Evolutionary conservation across 139 green algal species (phyloP).

Genomic region (Monoraphidium neglectum): DNA sequence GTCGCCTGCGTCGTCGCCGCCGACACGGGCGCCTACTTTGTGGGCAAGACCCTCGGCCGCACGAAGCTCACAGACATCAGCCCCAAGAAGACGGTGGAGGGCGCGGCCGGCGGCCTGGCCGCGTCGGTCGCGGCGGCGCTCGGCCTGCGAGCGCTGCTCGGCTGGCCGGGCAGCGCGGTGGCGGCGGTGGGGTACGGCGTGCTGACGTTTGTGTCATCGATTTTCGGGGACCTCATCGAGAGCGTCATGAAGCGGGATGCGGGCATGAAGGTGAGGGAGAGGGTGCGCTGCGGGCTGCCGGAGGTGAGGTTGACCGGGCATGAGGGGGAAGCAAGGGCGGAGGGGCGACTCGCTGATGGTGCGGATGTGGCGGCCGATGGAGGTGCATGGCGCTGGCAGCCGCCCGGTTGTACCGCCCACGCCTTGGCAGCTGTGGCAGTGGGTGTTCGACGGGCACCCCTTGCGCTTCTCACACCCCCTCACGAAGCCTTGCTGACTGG

Average conservation of each 20-base stretch:
- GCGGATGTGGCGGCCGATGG: too few relatives aligned
- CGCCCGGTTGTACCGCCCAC: too few relatives aligned
- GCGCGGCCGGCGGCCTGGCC: constrained; percentile 76
- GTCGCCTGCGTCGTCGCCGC: constrained; percentile 78
- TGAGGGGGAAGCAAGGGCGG: too few relatives aligned
- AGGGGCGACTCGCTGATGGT: too few relatives aligned
- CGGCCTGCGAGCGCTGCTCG: constrained; percentile 43
- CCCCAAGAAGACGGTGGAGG: constrained; percentile 97
- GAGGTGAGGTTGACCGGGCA: too few relatives aligned
- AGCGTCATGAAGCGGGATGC: constrained; percentile 97
- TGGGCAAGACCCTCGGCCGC: constrained; percentile 75
- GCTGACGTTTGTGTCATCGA: constrained; percentile 66
- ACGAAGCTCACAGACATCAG: constrained; percentile 83
- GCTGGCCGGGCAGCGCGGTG: constrained; percentile 44
- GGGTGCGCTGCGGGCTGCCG: not conserved
- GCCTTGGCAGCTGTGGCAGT: too few relatives aligned
- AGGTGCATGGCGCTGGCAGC: too few relatives aligned
- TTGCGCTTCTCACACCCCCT: too few relatives aligned
- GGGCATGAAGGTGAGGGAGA: constrained; percentile 83
- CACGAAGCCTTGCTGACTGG: too few relatives aligned
- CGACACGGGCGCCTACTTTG: constrained; percentile 86
- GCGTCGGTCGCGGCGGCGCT: constrained; percentile 61
- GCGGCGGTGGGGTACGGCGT: constrained; percentile 41
- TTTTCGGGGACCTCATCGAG: constrained; percentile 99
- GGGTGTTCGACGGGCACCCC: too few relatives aligned